Evolutionary conservation across 768 basidiomycete species (phyloP).

Genomic region (Rhizopogon sp.): DNA sequence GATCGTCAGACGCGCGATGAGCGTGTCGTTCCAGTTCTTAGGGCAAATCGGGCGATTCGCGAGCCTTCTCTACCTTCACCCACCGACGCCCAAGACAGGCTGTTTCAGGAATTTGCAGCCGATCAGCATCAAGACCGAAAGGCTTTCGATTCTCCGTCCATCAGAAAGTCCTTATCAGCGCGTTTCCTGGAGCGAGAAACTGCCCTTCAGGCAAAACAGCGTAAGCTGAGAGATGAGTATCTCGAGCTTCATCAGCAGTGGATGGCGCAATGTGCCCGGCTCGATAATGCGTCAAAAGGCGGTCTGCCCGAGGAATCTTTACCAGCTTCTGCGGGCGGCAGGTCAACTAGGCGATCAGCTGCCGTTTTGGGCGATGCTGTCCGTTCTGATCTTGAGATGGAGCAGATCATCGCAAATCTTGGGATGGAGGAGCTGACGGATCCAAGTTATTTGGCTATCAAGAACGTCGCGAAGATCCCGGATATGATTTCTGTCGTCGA

Average conservation of each 20-base stretch:
- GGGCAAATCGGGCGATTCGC: constrained; percentile 49
- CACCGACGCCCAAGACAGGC: constrained; percentile 33
- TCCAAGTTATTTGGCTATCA: constrained; percentile 78
- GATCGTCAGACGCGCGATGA: constrained; percentile 61
- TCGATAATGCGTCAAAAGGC: constrained; percentile 48
- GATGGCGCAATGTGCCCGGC: constrained; percentile 60
- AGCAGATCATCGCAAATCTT: constrained; percentile 92
- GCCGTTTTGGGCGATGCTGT: constrained; percentile 81
- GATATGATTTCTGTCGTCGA: constrained; percentile 80
- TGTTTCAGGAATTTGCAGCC: constrained; percentile 44
- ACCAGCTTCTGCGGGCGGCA: constrained; percentile 32
- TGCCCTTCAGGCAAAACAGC: constrained; percentile 47
- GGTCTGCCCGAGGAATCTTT: constrained; percentile 33
- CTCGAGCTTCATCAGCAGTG: constrained; percentile 64
- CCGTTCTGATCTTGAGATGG: constrained; percentile 93
- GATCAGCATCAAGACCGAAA: constrained; percentile 32
- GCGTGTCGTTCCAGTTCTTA: constrained; percentile 57
- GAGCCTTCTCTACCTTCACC: constrained; percentile 24
- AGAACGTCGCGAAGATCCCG: constrained; percentile 83
- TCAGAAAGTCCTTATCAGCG: constrained; percentile 47
- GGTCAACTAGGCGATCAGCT: constrained; percentile 72
- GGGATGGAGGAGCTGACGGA: constrained; percentile 93
- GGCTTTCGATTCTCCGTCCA: constrained; percentile 29
- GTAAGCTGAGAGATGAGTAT: constrained; percentile 62
- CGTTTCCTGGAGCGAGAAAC: constrained; percentile 52